Conservation (phyloP, 805 yeast genomes). For the Starmerella powellii region DNA sequence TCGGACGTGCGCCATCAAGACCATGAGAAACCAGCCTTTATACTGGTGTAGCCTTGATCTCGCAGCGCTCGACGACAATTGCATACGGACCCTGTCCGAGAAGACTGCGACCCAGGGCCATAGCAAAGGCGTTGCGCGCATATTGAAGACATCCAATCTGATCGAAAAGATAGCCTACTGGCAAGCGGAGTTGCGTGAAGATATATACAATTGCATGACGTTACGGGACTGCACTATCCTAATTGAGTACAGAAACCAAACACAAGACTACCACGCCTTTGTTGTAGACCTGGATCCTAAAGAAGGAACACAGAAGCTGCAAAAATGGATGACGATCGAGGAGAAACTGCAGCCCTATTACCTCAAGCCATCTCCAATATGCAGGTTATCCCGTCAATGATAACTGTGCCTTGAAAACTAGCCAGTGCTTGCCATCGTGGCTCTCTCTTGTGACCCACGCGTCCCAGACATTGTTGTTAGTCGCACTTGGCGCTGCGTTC, state of each 20-base stretch:
- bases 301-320: slow-evolving; percentile 31
- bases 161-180: slow-evolving; percentile 25
- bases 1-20: slow-evolving; percentile 46
- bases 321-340: slow-evolving; percentile 41
- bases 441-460: not conserved
- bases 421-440: not conserved
- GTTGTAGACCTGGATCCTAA: slow-evolving; percentile 45
- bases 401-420: not conserved
- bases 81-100: slow-evolving; percentile 4
- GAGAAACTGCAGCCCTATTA: slow-evolving; percentile 18
- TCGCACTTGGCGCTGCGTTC: not conserved
- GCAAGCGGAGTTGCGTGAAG: slow-evolving; percentile 18
- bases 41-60: slow-evolving; percentile 40
- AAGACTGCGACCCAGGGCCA: slow-evolving; percentile 4
- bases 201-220: slow-evolving; percentile 33
- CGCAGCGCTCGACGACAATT: slow-evolving; percentile 25
- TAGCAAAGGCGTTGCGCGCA: slow-evolving; percentile 10
- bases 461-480: not conserved
- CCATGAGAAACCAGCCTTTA: slow-evolving; percentile 27
- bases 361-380: not conserved
- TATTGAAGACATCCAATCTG: slow-evolving; percentile 15
- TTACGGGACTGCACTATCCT: slow-evolving; percentile 47
- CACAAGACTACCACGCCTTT: slow-evolving; percentile 31
- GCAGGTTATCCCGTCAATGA: slow-evolving; percentile 13
- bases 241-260: slow-evolving; percentile 28